Evolutionary conservation across 2,329 filamentous ascomycete species (phyloP), one percentile per base, ranked within the genome.

Genomic region (Alternaria panax): DNA sequence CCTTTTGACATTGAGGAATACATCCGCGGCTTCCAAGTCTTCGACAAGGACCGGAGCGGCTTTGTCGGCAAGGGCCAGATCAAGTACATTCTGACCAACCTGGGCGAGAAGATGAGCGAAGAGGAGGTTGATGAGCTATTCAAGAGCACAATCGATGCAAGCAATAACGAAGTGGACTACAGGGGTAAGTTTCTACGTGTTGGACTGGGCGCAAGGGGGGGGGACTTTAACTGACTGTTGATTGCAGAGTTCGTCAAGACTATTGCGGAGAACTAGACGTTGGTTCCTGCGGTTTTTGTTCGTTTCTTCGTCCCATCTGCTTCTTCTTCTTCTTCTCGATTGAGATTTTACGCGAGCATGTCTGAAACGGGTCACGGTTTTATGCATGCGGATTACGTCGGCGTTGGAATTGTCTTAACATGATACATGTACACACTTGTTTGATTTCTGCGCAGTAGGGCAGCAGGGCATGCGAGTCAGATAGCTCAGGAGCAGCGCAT

Each of bases 51-150:
- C 79, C 91, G 97, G 88, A 97, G 93, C 61, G 95, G 95, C 52
- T 97, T 93, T 81, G 98, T 99, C 78, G 95, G 94, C 57, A 94
- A 98, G 66, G 95, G 95, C 59, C 95, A 99, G 83, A 87, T 99
- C 80, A 92, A 96, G 82, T 99, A 99, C 83, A 94, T 99, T 78
- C 83, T 99, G 75, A 99, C 95, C 57, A 98, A 98, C 79, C 83
- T 99, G 73, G 95, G 95, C 74, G 95, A 99, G 89, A 98, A 98
- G 86, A 97, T 99, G 93, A 92, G 91, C 63, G 94, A 99, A 74
- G 95, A 98, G 66, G 95, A 99, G 85, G 95, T 99, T 48, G 94
- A 98, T 79, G 95, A 99, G 86, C 86, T 99, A 77, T 89, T 99
- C 80, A 99, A 98, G 89, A 73, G 69, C 65, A 93, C 93, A 0